Evolutionary conservation across 2,329 filamentous ascomycete genomes (phyloP).

Genomic region (Keithomyces neogunnii): DNA sequence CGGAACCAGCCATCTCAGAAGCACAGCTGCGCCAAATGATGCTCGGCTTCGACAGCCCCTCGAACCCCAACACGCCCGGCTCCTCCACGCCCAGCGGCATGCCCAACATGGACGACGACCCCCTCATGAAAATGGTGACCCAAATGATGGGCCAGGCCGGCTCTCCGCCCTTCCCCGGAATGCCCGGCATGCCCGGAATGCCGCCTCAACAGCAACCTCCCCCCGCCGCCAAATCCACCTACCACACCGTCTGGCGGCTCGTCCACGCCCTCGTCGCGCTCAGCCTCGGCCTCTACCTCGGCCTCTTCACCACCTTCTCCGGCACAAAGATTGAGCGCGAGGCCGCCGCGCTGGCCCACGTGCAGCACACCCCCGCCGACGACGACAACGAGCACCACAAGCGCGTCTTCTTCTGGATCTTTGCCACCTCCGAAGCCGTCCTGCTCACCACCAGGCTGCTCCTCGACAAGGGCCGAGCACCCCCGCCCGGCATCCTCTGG

Average conservation of each 20-base stretch:
- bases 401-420: conserved; percentile 63
- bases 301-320: conserved; percentile 58
- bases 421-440: conserved; percentile 66
- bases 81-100: conserved; percentile 11
- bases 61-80: conserved; percentile 13
- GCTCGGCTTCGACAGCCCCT: conserved; percentile 42
- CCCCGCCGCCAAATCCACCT: conserved; percentile 21
- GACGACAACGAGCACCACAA: conserved; percentile 23
- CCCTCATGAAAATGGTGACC: conserved; percentile 59
- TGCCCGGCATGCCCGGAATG: conserved; percentile 33
- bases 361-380: conserved; percentile 15
- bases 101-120: conserved; percentile 20
- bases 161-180: conserved; percentile 25
- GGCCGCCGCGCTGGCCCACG: conserved; percentile 21
- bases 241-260: conserved; percentile 57
- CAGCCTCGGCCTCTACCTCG: conserved; percentile 61
- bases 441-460: conserved; percentile 65
- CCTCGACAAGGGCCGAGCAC: conserved; percentile 51
- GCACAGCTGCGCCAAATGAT: conserved; percentile 58
- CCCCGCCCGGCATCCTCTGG: conserved; percentile 54
- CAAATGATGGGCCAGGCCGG: conserved; percentile 53
- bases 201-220: conserved; percentile 21
- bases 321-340: conserved; percentile 56
- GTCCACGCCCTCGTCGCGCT: conserved; percentile 67
- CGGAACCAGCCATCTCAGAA: conserved; percentile 37